Evolutionary conservation across 148 eudicot genomes (phyloP).

Genomic region (Nyssa sinensis): DNA sequence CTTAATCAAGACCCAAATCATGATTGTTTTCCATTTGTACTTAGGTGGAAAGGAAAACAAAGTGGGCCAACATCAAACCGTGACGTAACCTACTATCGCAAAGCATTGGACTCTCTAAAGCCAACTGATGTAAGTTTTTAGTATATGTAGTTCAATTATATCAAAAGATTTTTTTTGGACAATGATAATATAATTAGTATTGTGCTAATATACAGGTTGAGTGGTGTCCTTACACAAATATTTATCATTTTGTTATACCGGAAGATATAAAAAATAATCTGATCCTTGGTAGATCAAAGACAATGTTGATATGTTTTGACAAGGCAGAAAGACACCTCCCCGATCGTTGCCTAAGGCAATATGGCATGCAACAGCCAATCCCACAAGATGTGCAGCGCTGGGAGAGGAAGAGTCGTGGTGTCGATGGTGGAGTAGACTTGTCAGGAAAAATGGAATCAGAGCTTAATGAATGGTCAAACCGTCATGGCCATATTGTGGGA

Average conservation of each 20-base stretch:
- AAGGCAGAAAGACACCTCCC: slow-evolving; percentile 98
- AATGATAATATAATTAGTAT: slow-evolving; percentile 8
- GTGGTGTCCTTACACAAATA: slow-evolving; percentile 80
- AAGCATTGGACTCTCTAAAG: slow-evolving; percentile 74
- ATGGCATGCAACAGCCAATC: slow-evolving; percentile 70
- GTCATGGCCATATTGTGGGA: slow-evolving; percentile 69
- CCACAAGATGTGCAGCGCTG: slow-evolving; percentile 75
- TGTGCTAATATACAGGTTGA: slow-evolving; percentile 59
- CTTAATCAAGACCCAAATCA: slow-evolving; percentile 74
- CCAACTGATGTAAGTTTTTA: slow-evolving; percentile 71
- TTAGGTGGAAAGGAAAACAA: slow-evolving; percentile 97
- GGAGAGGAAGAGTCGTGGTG: slow-evolving; percentile 99
- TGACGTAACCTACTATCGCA: slow-evolving; percentile 88
- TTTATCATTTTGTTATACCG: slow-evolving; percentile 67
- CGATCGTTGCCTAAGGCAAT: slow-evolving; percentile 91
- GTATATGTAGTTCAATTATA: background rate
- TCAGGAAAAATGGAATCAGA: slow-evolving; percentile 89
- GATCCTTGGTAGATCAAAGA: slow-evolving; percentile 82
- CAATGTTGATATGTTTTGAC: slow-evolving; percentile 97
- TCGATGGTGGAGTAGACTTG: slow-evolving; percentile 93
- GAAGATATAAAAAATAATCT: slow-evolving; percentile 57
- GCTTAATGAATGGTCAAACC: slow-evolving; percentile 85
- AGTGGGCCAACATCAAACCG: slow-evolving; percentile 90
- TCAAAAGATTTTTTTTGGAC: background rate
- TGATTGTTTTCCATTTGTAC: slow-evolving; percentile 89